phyloP scores from a whole-genome alignment of 257 asterid species.

The Nicotiana undulata region DNA sequence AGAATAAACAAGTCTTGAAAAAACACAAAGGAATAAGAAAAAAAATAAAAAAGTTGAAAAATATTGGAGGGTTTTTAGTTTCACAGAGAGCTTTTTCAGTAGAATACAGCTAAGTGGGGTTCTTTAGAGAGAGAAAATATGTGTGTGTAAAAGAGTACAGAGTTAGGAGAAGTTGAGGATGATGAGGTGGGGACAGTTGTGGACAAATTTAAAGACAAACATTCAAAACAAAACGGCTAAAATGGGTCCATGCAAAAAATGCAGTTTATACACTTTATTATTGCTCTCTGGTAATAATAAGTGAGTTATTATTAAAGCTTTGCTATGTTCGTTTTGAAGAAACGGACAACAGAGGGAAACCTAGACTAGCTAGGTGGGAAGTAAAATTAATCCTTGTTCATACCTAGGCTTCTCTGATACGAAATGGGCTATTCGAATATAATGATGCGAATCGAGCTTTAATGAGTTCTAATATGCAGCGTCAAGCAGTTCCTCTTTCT shows the following conservation, averaged over 20 bases:
- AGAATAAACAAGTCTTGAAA: neutral
- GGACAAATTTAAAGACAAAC: neutral
- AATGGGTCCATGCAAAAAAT: neutral
- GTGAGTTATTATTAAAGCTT: neutral
- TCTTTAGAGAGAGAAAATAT: neutral
- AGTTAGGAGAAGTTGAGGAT: neutral
- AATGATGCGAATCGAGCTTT: too few relatives aligned
- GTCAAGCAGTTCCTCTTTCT: too few relatives aligned
- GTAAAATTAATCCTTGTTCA: too few relatives aligned
- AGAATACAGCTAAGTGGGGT: constrained; percentile 1
- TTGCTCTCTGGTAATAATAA: neutral
- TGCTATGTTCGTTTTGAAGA: neutral
- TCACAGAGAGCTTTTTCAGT: neutral
- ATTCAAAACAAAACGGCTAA: constrained; percentile 1
- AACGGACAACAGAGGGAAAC: neutral
- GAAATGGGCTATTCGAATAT: too few relatives aligned
- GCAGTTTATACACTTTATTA: neutral
- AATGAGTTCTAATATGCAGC: too few relatives aligned
- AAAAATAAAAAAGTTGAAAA: neutral
- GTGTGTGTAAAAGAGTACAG: neutral
- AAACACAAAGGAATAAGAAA: neutral
- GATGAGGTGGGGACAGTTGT: constrained; percentile 10
- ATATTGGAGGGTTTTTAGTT: neutral
- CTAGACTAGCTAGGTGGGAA: too few relatives aligned
- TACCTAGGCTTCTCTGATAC: too few relatives aligned